Evolutionary conservation across 2,329 filamentous ascomycete genomes (phyloP), one percentile per base, ranked within the genome.

Genomic region (Alternaria tenuissima): DNA sequence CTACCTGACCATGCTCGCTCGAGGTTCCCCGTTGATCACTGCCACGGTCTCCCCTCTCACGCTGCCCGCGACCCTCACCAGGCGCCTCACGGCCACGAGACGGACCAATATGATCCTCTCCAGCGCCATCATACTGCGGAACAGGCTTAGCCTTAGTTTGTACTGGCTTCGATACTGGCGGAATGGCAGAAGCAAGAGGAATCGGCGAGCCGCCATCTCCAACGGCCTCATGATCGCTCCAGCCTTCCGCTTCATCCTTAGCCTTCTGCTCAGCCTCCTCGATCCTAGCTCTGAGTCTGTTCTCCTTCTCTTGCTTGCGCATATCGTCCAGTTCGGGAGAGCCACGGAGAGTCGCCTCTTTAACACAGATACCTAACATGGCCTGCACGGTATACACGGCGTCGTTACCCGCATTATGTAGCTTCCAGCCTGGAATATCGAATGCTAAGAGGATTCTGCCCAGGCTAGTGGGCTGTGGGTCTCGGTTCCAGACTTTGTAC

Each of bases 381-480:
- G 88, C 90, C 62, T 89, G 88, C 63, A 96, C 79, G 0, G 92
- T 94, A 74, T 91, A 95, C 1, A 88, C 85, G 0, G 93, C 93
- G 74, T 97, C 93, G 66, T 97, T 97, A 2, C 93, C 86, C 0
- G 89, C 93, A 72, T 96, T 96, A 78, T 97, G 93, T n/a, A 94
- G 82, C 67, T 91, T 83, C 77, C 82, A 86, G 42, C 83, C 86
- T 0, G 79, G 69, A 8, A 96, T 86, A 3, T 85, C 86, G 28
- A 97, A 81, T 6, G 89, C 84, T 6, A 78, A 71, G 24, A 97
- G 84, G 14, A 96, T 83, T 6, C 69, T 80, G 0, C 80, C 81
- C 2, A 98, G 84, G 1, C 85, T 85, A 14, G 85, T 83, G 4
- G 82, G 75, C 3, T 90, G 81, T 0, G 73, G 69, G 22, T 86